Conservation (phyloP, 2,329 filamentous ascomycete species). For the Aspergillus aculeatinus region DNA sequence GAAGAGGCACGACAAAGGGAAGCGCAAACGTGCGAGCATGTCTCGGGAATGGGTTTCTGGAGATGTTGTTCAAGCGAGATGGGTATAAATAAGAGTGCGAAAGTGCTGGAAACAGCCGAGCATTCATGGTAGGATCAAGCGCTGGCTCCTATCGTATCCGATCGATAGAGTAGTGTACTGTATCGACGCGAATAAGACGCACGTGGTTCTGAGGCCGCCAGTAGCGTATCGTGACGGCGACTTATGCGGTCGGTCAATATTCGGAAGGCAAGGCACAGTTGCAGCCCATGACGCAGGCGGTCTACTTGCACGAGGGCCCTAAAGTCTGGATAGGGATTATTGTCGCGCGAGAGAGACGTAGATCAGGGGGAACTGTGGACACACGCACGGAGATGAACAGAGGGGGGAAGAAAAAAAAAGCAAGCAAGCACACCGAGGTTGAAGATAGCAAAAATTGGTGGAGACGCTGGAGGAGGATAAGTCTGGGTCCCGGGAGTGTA, state of each 20-base stretch:
- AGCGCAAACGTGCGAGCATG: slow-evolving; percentile 32
- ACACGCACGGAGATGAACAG: background rate
- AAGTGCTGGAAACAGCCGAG: slow-evolving; percentile 24
- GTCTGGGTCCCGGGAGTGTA: slow-evolving; percentile 8
- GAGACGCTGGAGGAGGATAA: slow-evolving; percentile 13
- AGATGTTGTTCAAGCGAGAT: slow-evolving; percentile 16
- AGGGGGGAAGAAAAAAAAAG: slow-evolving; percentile 6
- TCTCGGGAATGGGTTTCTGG: slow-evolving; percentile 27
- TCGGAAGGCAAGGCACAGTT: slow-evolving; percentile 17
- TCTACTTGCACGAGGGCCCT: slow-evolving; percentile 7
- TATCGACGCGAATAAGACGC: background rate
- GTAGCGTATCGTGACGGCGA: background rate
- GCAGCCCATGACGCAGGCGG: slow-evolving; percentile 23
- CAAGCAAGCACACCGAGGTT: slow-evolving; percentile 10
- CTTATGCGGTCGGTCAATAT: slow-evolving; percentile 11
- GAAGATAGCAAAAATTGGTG: slow-evolving; percentile 17
- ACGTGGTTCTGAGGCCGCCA: slow-evolving; percentile 2
- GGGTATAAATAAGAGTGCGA: slow-evolving; percentile 13
- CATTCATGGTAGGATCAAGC: slow-evolving; percentile 31
- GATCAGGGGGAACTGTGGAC: slow-evolving; percentile 4
- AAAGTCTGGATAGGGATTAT: background rate
- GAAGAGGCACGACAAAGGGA: slow-evolving; percentile 23
- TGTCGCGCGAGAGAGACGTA: background rate
- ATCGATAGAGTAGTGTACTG: background rate
- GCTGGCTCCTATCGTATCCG: slow-evolving; percentile 6